Evolutionary conservation across 2,329 filamentous ascomycete species (phyloP), one percentile per base, ranked within the genome.

Genomic region (Colletotrichum eremochloae): DNA sequence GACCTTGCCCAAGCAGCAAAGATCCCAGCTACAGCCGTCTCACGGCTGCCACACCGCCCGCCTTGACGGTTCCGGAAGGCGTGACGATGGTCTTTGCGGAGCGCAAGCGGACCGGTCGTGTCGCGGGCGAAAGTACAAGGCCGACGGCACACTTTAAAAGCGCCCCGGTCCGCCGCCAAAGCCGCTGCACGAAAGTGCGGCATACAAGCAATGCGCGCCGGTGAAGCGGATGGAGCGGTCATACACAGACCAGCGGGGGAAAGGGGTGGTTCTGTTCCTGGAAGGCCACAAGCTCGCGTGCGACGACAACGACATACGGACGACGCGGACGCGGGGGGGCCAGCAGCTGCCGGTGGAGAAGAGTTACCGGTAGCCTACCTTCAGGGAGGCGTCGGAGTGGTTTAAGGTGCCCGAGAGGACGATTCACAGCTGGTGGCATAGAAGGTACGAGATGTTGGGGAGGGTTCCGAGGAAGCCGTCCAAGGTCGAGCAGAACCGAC

Each of bases 361-460:
- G 6, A 44, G 42, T 20, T 66, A 53, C 46, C 20, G 62, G 18
- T 60, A 62, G 62, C 31, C 67, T 24, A 66, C 67, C 12, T 46
- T 65, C 24, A n/a, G 7, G 12, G 53, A 66, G 62, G 63, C 67
- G 20, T 66, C 44, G 18, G 55, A 66, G 18, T 60, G 67, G 53
- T 66, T 66, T 55, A 66, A 66, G 67, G 29, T 66, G 15, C 61
- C 67, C 18, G 67, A 66, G 67, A n/a, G 60, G 14, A 69, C 53
- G n/a, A 55, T 69, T 11, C 44, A 55, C 38, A 55, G 67, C 46
- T 70, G 46, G 61, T 70, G 62, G 62, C 58, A 60, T 44, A 44
- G 55, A 29, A 44, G 61, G 44, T 53, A 53, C 44, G 44, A n/a
- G 46, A 60, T 60, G 36, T 38, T 70, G n/a, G 53, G 44, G 44